Evolutionary conservation across 2,329 filamentous ascomycete genomes (phyloP).

Genomic region (Akanthomyces uredinophilus): DNA sequence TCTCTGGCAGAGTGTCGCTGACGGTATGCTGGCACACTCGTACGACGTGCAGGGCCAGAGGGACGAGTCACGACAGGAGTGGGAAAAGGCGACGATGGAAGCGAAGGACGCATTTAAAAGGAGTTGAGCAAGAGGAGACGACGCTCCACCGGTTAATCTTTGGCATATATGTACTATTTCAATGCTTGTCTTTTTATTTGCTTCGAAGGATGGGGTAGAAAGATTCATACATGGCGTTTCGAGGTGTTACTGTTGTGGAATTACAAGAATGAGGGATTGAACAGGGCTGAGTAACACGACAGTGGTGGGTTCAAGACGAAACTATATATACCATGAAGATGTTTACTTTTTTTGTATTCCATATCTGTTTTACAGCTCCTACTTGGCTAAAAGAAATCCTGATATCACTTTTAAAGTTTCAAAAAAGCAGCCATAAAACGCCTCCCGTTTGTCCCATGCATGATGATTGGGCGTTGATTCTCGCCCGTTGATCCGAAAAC

Average conservation of each 20-base stretch:
- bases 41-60: slow-evolving; percentile 66
- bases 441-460: not conserved
- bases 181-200: slow-evolving; percentile 10
- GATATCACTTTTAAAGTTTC: not conserved
- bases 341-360: not conserved
- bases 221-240: not conserved
- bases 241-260: slow-evolving; percentile 7
- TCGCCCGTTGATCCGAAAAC: not conserved
- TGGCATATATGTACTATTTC: slow-evolving; percentile 22
- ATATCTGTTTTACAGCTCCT: not conserved
- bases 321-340: slow-evolving; percentile 21
- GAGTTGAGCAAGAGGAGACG: slow-evolving; percentile 22
- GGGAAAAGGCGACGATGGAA: slow-evolving; percentile 37
- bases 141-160: not conserved
- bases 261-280: slow-evolving; percentile 1
- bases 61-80: slow-evolving; percentile 36
- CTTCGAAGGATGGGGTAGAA: not conserved
- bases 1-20: slow-evolving; percentile 75
- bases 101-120: slow-evolving; percentile 38
- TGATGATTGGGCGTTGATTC: not conserved
- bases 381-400: not conserved
- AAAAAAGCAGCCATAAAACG: not conserved
- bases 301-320: slow-evolving; percentile 17
- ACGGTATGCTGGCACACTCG: slow-evolving; percentile 71
- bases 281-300: slow-evolving; percentile 25